Evolutionary conservation across 2,329 filamentous ascomycete species (phyloP).

Genomic region (Geosmithia morbida): DNA sequence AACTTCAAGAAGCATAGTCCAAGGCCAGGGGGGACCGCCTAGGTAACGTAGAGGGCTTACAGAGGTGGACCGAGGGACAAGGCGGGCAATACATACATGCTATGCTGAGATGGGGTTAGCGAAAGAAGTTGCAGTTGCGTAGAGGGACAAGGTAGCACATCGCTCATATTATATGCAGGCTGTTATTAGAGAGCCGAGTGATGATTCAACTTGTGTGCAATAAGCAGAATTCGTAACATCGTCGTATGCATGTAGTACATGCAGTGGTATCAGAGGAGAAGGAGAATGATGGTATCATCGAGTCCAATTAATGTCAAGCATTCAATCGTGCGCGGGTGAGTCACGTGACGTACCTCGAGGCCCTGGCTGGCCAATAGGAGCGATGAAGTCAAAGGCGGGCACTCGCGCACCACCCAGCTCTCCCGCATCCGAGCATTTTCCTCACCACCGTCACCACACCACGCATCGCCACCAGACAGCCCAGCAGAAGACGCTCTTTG

Average conservation of each 20-base stretch:
- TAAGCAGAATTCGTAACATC: neutral
- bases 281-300: neutral
- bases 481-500: neutral
- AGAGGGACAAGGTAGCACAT: no score
- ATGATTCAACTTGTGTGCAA: no score
- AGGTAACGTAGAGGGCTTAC: no score
- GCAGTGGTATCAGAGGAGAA: neutral
- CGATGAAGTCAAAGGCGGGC: neutral
- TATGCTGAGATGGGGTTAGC: no score
- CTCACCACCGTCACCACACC: neutral
- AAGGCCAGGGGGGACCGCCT: no score
- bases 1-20: no score
- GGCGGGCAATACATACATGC: no score
- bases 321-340: neutral
- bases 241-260: neutral
- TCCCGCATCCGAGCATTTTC: slow-evolving; percentile 1
- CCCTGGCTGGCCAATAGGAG: neutral
- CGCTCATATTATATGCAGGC: no score
- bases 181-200: no score
- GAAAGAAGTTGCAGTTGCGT: no score
- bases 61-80: no score
- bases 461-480: neutral
- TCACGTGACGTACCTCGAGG: neutral
- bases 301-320: neutral
- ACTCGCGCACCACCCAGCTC: neutral